phyloP scores from a whole-genome alignment of 169 alveolate genomes.

The Cryptosporidium xiaoi region DNA sequence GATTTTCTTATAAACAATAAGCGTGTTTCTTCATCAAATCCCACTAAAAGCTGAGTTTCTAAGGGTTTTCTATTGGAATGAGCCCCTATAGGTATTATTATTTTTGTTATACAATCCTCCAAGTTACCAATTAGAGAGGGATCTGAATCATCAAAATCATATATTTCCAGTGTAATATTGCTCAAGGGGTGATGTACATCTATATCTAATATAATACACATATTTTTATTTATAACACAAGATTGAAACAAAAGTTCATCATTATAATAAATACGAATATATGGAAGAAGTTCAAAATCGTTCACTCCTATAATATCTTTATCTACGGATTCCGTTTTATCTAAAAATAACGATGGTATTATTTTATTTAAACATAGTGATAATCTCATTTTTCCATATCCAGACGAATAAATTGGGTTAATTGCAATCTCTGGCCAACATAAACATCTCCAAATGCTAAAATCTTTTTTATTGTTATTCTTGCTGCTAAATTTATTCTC shows the following conservation, averaged over 20 bases:
- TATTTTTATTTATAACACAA: slow-evolving; percentile 22
- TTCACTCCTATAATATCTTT: not conserved
- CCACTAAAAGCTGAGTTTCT: slow-evolving; percentile 26
- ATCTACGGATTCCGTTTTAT: not conserved
- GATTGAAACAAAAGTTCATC: slow-evolving; percentile 55
- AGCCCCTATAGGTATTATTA: slow-evolving; percentile 45
- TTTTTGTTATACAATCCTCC: slow-evolving; percentile 29
- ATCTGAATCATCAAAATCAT: slow-evolving; percentile 58
- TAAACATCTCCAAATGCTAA: slow-evolving; percentile 66
- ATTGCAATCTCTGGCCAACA: slow-evolving; percentile 57
- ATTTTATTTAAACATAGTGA: slow-evolving; percentile 52
- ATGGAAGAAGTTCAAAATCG: slow-evolving; percentile 39
- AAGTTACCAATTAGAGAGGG: slow-evolving; percentile 20
- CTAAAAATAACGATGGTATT: not conserved
- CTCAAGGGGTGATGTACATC: slow-evolving; percentile 71
- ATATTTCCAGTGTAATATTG: slow-evolving; percentile 11
- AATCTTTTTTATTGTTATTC: slow-evolving; percentile 17
- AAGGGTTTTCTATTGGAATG: slow-evolving; percentile 64
- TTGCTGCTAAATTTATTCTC: not conserved
- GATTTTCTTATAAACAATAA: slow-evolving; percentile 61
- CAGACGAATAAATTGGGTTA: slow-evolving; percentile 46
- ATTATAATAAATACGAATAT: slow-evolving; percentile 33
- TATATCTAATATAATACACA: slow-evolving; percentile 52
- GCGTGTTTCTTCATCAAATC: slow-evolving; percentile 45
- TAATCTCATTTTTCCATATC: slow-evolving; percentile 62